A percentile compares a stretch with the other conserved stretches of the same genome.
Evolutionary conservation across 2,329 filamentous ascomycete species (phyloP).

Genomic region (Aureobasidium lini): DNA sequence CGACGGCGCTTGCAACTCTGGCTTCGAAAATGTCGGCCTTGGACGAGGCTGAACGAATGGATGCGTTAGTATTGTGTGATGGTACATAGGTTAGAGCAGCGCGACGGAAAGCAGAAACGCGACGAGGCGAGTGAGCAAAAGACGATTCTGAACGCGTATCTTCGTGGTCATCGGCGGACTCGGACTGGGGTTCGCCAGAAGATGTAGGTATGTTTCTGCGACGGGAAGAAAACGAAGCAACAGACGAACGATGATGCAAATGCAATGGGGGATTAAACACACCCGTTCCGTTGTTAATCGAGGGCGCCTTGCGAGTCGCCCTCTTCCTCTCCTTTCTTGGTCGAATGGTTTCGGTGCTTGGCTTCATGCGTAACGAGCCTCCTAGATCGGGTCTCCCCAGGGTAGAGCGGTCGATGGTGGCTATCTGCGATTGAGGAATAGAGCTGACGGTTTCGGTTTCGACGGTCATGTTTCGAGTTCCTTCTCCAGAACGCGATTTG

Average conservation of each 20-base stretch:
- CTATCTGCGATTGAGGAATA: slow-evolving; percentile 74
- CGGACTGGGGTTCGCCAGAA: background rate
- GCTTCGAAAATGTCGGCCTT: slow-evolving; percentile 98
- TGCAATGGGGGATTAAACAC: slow-evolving; percentile 39
- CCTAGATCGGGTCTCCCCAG: slow-evolving; percentile 56
- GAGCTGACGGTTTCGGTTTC: slow-evolving; percentile 94
- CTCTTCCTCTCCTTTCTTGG: slow-evolving; percentile 92
- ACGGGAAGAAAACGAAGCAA: slow-evolving; percentile 15
- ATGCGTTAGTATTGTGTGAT: slow-evolving; percentile 20
- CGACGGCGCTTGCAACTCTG: slow-evolving; percentile 90
- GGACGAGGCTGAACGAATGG: slow-evolving; percentile 57
- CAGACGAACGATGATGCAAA: slow-evolving; percentile 18
- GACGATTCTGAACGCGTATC: slow-evolving; percentile 6
- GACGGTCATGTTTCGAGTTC: slow-evolving; percentile 89
- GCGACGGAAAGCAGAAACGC: slow-evolving; percentile 2
- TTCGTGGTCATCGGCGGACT: background rate
- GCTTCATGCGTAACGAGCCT: slow-evolving; percentile 74
- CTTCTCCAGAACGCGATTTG: slow-evolving; percentile 63
- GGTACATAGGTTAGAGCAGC: slow-evolving; percentile 9
- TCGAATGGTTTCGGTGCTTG: slow-evolving; percentile 90
- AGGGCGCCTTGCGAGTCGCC: slow-evolving; percentile 63
- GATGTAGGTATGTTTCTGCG: slow-evolving; percentile 3
- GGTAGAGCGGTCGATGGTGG: slow-evolving; percentile 48
- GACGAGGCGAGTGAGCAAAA: slow-evolving; percentile 6
- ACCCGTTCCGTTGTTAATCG: slow-evolving; percentile 66